Conservation (phyloP, 176 grass and related monocot species). For the Carex parvula region DNA sequence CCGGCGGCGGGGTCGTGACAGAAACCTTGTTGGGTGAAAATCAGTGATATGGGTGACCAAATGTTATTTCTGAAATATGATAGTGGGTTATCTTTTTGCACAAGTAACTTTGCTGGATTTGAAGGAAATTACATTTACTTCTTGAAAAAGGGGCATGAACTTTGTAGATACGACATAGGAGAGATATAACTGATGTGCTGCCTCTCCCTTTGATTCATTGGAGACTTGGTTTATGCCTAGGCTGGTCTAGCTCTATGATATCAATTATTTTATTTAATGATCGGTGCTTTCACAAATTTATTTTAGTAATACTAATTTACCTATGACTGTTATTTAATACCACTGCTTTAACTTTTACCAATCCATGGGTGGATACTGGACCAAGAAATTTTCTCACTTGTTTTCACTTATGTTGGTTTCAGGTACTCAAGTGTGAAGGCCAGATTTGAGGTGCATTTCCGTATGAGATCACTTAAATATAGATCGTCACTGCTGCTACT, state of each 20-base stretch:
- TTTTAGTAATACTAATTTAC: too few relatives aligned
- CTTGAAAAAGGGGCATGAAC: background rate
- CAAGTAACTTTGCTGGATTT: background rate
- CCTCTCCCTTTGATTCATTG: background rate
- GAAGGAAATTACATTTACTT: conserved; percentile 14
- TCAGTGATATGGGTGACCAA: background rate
- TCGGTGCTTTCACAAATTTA: too few relatives aligned
- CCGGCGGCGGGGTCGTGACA: too few relatives aligned
- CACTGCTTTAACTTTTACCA: too few relatives aligned
- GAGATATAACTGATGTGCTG: background rate
- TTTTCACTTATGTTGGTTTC: too few relatives aligned
- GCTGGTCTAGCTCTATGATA: background rate
- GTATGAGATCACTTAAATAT: too few relatives aligned
- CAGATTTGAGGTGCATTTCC: too few relatives aligned
- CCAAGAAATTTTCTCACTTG: too few relatives aligned
- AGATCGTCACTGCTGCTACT: too few relatives aligned
- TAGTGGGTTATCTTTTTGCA: background rate
- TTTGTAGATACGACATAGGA: background rate
- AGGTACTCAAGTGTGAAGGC: too few relatives aligned
- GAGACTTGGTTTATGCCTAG: conserved; percentile 15
- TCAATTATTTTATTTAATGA: background rate
- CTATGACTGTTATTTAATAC: too few relatives aligned
- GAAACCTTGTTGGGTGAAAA: background rate
- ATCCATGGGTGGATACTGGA: too few relatives aligned
- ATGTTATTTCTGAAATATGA: background rate